Percentiles rank a stretch among this genome's conserved stretches.
Conservation (phyloP, 163 green algal species). For the Smithsoniella earleae region DNA sequence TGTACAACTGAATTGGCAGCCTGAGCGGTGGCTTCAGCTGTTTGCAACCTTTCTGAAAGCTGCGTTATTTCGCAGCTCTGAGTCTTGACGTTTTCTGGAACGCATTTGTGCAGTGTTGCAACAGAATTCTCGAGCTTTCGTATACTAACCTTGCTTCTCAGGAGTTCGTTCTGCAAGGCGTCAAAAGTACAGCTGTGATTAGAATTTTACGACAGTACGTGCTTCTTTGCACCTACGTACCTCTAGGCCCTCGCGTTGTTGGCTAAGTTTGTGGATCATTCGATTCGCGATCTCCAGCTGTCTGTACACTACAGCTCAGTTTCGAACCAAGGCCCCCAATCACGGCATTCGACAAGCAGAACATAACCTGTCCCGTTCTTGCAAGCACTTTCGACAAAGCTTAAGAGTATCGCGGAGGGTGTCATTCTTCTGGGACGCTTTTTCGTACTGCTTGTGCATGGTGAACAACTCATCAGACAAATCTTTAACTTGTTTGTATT, state of each 20-base stretch:
- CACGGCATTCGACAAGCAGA: too few relatives aligned
- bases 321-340: too few relatives aligned
- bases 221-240: not conserved
- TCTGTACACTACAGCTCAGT: too few relatives aligned
- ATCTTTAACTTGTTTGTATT: too few relatives aligned
- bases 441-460: too few relatives aligned
- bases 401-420: not conserved
- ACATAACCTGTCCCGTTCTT: conserved; percentile 14
- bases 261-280: conserved; percentile 8
- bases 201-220: not conserved
- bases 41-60: conserved; percentile 13
- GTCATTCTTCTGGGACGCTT: not conserved
- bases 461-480: too few relatives aligned
- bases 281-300: conserved; percentile 27
- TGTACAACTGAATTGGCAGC: conserved; percentile 5
- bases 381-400: conserved; percentile 11
- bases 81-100: not conserved
- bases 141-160: not conserved
- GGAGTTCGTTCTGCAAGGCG: not conserved
- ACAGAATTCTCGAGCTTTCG: not conserved
- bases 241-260: not conserved
- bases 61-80: not conserved
- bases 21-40: not conserved
- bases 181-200: not conserved
- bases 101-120: not conserved